Conservation (phyloP, 495 filamentous ascomycete species). For the Astrothelium macrocarpum region DNA sequence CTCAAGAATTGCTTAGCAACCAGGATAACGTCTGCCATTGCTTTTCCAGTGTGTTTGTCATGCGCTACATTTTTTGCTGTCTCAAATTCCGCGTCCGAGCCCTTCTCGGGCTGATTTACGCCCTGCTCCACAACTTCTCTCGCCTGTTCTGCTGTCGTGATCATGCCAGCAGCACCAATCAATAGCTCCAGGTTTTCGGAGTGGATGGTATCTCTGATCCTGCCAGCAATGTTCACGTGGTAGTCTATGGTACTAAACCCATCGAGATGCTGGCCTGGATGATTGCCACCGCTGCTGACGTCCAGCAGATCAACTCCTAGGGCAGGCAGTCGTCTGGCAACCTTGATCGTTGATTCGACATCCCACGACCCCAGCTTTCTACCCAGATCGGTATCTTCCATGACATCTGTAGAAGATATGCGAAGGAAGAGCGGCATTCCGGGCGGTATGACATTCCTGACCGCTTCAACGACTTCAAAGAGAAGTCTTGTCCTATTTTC, state of each 20-base stretch:
- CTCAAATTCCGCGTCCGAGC: slow-evolving; percentile 36
- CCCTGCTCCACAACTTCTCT: slow-evolving; percentile 22
- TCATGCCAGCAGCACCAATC: slow-evolving; percentile 65
- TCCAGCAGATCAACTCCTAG: slow-evolving; percentile 67
- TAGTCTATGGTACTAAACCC: slow-evolving; percentile 42
- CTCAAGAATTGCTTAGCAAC: slow-evolving; percentile 55
- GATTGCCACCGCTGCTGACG: slow-evolving; percentile 61
- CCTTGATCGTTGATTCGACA: slow-evolving; percentile 47
- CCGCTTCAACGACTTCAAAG: slow-evolving; percentile 44
- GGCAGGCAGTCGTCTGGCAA: slow-evolving; percentile 55
- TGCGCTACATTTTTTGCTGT: slow-evolving; percentile 32
- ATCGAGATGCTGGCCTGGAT: slow-evolving; percentile 48
- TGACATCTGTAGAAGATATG: slow-evolving; percentile 64
- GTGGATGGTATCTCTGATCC: slow-evolving; percentile 47
- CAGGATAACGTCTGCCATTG: slow-evolving; percentile 55
- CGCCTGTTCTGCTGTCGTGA: slow-evolving; percentile 44
- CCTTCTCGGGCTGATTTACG: slow-evolving; percentile 10
- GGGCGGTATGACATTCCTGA: slow-evolving; percentile 46
- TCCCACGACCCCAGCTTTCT: slow-evolving; percentile 51
- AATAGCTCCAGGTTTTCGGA: slow-evolving; percentile 45
- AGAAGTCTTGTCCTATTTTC: slow-evolving; percentile 39
- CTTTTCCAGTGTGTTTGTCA: slow-evolving; percentile 20
- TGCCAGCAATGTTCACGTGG: slow-evolving; percentile 54
- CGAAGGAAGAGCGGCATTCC: slow-evolving; percentile 58
- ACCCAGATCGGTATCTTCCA: slow-evolving; percentile 44